Evolutionary conservation across 495 filamentous ascomycete species (phyloP).

Genomic region (Arthonia radiata): DNA sequence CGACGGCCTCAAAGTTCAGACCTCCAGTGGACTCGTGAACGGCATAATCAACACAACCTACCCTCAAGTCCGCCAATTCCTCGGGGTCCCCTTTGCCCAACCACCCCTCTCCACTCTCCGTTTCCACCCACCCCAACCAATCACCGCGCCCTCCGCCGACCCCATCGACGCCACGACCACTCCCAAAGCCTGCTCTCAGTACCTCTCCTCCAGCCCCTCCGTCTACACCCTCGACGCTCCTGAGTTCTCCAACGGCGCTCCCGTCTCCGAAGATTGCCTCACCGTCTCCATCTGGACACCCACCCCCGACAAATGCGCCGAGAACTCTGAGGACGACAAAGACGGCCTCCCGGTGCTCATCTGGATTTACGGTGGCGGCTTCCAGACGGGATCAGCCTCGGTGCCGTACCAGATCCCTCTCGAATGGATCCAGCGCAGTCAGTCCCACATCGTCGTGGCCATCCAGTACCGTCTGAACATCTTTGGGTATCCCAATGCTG

Average conservation of each 20-base stretch:
- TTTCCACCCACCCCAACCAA: no score
- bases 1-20: no score
- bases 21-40: no score
- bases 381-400: conserved; percentile 15
- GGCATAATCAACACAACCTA: conserved; percentile 16
- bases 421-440: conserved; percentile 16
- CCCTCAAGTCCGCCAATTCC: conserved; percentile 19
- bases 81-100: conserved; percentile 20
- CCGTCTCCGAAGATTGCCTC: conserved; percentile 23
- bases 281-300: conserved; percentile 28
- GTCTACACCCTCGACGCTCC: conserved; percentile 2
- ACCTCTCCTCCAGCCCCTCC: conserved; percentile 2
- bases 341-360: conserved; percentile 19
- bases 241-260: conserved; percentile 1
- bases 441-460: conserved; percentile 31
- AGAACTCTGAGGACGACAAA: conserved; percentile 2
- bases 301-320: conserved; percentile 3
- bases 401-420: conserved; percentile 20
- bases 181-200: conserved; percentile 16
- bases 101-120: conserved; percentile 16
- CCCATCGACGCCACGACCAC: conserved; percentile 13
- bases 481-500: conserved; percentile 33
- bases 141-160: no score
- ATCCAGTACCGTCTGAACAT: conserved; percentile 44
- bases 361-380: conserved; percentile 24